Base-by-base conservation (phyloP, 768 basidiomycete genomes). In the Suillus brevipes region DNA sequence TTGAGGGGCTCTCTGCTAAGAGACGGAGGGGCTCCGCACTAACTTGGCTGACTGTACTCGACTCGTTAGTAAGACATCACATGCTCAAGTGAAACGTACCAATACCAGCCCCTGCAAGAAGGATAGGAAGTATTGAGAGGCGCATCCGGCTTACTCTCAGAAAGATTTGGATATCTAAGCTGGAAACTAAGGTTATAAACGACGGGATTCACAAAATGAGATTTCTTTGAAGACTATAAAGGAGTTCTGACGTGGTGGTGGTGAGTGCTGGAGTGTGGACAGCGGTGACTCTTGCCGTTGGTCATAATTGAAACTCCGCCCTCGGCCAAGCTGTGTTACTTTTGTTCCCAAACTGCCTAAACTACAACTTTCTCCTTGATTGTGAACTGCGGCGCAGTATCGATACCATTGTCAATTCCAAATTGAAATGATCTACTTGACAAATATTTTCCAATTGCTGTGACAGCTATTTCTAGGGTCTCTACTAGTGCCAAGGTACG, bases 21-120 rank as follows among this genome's bases (percentile, higher is more conserved):
- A 88, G 77, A 25, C 84, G 78, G 65, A 89, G 73, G 56, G 87
- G 86, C 66, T 78, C 80, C 47, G 86, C 84, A 57, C 74, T 70
- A 59, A 81, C 85, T 67, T 83, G 78, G 36, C 65, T 62, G 61
- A 67, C 75, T 68, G 66, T 74, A 61, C n/a, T 58, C 23, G 5
- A 58, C 8, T 49, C 47, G 16, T 58, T 23, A 58, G 57, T 13
- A 58, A 28, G 38, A 55, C 20, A 14, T 42, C 58, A 59, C 23
- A 23, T 25, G 37, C 28, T 31, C 60, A 52, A 65, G 40, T 4
- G 61, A 25, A 56, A 52, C 78, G 63, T 62, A 78, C 78, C 75
- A 40, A 74, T 56, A 43, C 70, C 74, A 31, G 78, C 81, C 47
- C 77, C 75, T 18, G 80, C 77, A 65, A 78, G 69, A 63, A 83